Evolutionary conservation across 805 yeast genomes (phyloP), one percentile per base, ranked within the genome.

Genomic region (Danielia reshetovae): DNA sequence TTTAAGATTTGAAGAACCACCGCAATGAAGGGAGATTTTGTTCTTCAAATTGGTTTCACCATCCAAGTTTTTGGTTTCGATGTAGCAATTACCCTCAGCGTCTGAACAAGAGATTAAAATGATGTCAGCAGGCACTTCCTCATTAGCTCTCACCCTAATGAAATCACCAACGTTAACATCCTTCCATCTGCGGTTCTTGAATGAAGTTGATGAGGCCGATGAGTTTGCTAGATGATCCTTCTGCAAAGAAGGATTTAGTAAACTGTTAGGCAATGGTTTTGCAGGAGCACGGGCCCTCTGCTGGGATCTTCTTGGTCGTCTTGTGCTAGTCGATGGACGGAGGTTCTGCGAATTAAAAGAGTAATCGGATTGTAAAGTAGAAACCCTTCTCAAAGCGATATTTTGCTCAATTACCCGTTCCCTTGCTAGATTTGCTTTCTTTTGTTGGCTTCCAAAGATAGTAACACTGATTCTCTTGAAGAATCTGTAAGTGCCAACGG

Each of bases 101-200:
- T 85, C 77, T 0, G 89, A 76, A 8, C 87, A 70, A 16, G 84
- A 58, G 14, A 84, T 69, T 13, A 80, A 63, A 29, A 84, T 44
- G 7, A 47, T 60, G 58, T 84, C 94, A 23, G 88, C 90, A 1
- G 94, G 94, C 12, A 84, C 72, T 51, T 80, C 85, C 42, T 82
- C 86, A 55, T 85, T 80, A 43, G 77, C 77, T 40, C 77, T 69
- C 14, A 84, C 69, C 43, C 85, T 68, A 24, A 85, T 64, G 36
- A 81, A 61, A 54, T 85, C 90, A 30, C 94, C 94, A 17, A 43
- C 59, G 51, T 32, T 53, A 18, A 47, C 32, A 32, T 47, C 50
- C 35, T 47, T 47, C 52, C 52, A 47, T 24, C 39, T 39, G 14
- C 51, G 29, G 34, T 52, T 42, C 42, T 55, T 35, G 54, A 49